Evolutionary conservation across 805 yeast genomes (phyloP).

Genomic region (Wickerhamiella musiphila): DNA sequence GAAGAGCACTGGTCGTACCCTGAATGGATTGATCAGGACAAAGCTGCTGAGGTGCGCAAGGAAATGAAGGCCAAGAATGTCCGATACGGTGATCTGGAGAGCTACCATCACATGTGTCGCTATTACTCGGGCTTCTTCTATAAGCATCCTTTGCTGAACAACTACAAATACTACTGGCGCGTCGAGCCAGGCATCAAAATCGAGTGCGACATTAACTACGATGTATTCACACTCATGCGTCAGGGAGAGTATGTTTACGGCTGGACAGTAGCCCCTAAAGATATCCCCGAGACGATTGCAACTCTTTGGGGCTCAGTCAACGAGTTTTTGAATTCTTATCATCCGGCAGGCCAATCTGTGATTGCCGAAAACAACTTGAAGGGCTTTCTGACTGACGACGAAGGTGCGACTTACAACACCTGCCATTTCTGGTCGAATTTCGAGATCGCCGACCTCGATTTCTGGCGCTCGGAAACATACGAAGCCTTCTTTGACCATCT

Average conservation of each 20-base stretch:
- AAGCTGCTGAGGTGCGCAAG: conserved; percentile 30
- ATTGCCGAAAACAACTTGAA: conserved; percentile 40
- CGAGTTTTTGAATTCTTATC: conserved; percentile 34
- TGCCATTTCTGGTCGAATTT: conserved; percentile 88
- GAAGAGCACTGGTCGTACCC: conserved; percentile 57
- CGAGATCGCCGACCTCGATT: conserved; percentile 56
- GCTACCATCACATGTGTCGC: conserved; percentile 69
- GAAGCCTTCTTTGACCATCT: conserved; percentile 50
- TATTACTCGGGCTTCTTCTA: conserved; percentile 62
- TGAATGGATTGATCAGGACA: conserved; percentile 37
- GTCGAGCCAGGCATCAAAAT: conserved; percentile 53
- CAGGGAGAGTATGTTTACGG: conserved; percentile 43
- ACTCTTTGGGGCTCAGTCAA: conserved; percentile 43
- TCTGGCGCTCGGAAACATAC: conserved; percentile 65
- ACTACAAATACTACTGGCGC: conserved; percentile 60
- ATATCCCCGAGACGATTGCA: conserved; percentile 42
- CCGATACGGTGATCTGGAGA: conserved; percentile 40
- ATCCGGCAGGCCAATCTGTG: too few species aligned
- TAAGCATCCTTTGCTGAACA: conserved; percentile 36
- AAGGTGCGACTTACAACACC: conserved; percentile 51
- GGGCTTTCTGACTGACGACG: conserved; percentile 54
- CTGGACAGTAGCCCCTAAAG: conserved; percentile 48
- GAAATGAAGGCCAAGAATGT: conserved; percentile 29
- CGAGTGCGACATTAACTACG: conserved; percentile 44
- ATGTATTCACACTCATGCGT: conserved; percentile 43